Base-by-base conservation (phyloP, 768 basidiomycete species). In the Amanita fuliginea region DNA sequence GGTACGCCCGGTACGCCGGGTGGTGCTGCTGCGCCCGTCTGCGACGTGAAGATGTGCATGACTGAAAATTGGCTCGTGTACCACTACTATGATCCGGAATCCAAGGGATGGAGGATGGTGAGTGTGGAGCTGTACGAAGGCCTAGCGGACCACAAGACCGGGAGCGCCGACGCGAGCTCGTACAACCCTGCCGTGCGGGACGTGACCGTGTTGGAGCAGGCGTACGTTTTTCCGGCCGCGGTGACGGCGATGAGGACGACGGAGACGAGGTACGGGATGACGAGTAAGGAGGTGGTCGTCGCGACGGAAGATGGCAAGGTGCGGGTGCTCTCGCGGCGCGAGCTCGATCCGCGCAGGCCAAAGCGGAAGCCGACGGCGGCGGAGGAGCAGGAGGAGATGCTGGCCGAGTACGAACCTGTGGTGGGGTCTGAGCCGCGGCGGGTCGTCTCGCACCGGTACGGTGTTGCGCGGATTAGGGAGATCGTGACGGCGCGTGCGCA, bases 41-140 rank as follows among this genome's bases (percentile, higher is more conserved):
- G 89, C 62, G 76, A 84, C 54, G 67, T 95, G 14, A 77, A 84
- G 55, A 78, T 80, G 16, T 65, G 70, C 2, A 67, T 98, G 47
- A 73, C 76, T 19, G 94, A 97, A 66, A 96, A 98, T 61, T 96
- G 94, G 93, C 62, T 98, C 39, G 84, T 92, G 6, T 95, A 92
- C 65, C 74, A 84, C 51, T 94, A 88, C 60, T 91, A 81, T 60
- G 83, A 89, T 46, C 75, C 71, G 32, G 74, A 67, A 1, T 63
- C 80, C 2, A 87, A 85, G 58, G 82, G 87, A 0, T 78, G 83
- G 60, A 72, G 79, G 44, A 64, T 95, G 43, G 82, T 91, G 2
- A 83, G 78, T 14, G 86, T 93, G 3, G 95, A 98, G 66, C 67
- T 96, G 42, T 96, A 93, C 62, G 94, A 98, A 61, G 87, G 89